These are phyloP conservation scores for Verticillium isaacii DNA, from an alignment of 2,329 filamentous ascomycete species.

Conservation along the genomic window DNA sequence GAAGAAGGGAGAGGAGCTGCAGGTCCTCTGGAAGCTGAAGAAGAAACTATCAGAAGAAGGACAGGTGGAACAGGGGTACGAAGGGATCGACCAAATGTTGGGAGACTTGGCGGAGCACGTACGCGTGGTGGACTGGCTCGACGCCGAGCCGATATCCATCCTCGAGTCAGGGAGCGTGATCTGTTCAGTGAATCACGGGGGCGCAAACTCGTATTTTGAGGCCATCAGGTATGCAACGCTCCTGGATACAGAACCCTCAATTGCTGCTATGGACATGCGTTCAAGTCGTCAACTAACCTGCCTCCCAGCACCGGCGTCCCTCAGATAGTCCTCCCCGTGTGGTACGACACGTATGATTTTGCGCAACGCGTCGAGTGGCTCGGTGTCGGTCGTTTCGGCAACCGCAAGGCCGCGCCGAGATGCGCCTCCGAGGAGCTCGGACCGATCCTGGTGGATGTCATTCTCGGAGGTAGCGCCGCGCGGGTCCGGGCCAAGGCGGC, in stretches of 20 bases:
- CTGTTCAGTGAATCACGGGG: conserved; percentile 40
- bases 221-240: conserved; percentile 17
- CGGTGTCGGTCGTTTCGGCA: conserved; percentile 29
- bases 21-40: conserved; percentile 31
- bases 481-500: not conserved
- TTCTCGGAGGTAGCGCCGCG: not conserved
- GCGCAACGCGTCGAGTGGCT: conserved; percentile 37
- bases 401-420: not conserved
- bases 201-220: conserved; percentile 38
- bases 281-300: no score
- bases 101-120: conserved; percentile 16
- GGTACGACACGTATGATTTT: conserved; percentile 43
- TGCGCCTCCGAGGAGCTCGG: not conserved
- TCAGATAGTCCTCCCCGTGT: conserved; percentile 38
- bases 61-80: not conserved
- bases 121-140: conserved; percentile 33
- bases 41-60: conserved; percentile 3
- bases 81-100: not conserved
- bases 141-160: conserved; percentile 28
- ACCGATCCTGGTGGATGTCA: not conserved
- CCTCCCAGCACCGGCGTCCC: conserved; percentile 29
- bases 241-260: not conserved
- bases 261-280: not conserved
- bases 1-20: conserved; percentile 7
- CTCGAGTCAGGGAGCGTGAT: conserved; percentile 30